A percentile compares a stretch with the other conserved stretches of the same genome.
These are phyloP conservation scores for Candida orba DNA, from an alignment of 805 yeast genomes.

Conservation along the genomic window DNA sequence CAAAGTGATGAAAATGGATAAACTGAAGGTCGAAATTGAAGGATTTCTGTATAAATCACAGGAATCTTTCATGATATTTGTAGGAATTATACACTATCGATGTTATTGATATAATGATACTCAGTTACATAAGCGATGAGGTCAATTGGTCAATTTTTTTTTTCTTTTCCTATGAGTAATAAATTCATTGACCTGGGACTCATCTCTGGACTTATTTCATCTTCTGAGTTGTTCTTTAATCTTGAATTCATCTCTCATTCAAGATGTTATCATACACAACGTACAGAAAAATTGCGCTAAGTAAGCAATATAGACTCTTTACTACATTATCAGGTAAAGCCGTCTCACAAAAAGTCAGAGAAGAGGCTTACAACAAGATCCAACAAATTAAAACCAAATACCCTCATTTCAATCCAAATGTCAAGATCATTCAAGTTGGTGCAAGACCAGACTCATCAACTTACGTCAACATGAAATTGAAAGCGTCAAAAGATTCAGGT, in stretches of 20 bases:
- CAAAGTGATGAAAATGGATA: constrained; percentile 47
- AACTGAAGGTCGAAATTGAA: constrained; percentile 37
- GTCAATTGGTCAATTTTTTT: no score
- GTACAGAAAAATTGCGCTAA: constrained; percentile 2
- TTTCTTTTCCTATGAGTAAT: background rate
- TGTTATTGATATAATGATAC: no score
- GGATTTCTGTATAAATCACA: constrained; percentile 32
- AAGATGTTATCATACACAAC: background rate
- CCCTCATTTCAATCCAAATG: constrained; percentile 54
- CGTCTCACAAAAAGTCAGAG: constrained; percentile 37
- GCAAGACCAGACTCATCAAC: constrained; percentile 84
- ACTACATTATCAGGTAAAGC: constrained; percentile 40
- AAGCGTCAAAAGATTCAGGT: constrained; percentile 81
- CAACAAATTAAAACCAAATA: constrained; percentile 27
- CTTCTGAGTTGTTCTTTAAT: background rate
- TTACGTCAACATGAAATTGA: constrained; percentile 85
- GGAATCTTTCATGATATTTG: background rate
- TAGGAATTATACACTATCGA: no score
- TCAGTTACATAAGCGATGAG: constrained; percentile 1
- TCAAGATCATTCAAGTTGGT: constrained; percentile 82
- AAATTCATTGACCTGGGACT: no score
- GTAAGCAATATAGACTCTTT: constrained; percentile 20
- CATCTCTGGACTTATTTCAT: no score
- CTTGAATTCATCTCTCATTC: background rate
- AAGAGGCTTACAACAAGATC: constrained; percentile 34